Base-by-base conservation (phyloP, 2,329 filamentous ascomycete species). In the Ramularia collo-cygni region DNA sequence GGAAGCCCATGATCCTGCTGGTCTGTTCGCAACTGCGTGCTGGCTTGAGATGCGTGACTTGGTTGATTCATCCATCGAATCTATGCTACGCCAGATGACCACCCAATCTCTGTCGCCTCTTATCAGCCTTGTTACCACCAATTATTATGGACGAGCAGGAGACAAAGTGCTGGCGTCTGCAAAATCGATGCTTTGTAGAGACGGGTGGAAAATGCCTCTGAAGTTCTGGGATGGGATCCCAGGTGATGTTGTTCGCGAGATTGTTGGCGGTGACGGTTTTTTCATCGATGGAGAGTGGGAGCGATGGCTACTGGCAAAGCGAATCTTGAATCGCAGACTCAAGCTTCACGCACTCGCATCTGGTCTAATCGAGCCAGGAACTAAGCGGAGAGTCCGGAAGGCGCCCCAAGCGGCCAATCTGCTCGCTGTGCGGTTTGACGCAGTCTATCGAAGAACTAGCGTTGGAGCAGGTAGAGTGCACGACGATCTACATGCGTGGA, bases 21-120 rank as follows among this genome's bases (percentile, higher is more conserved):
- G 70, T 9, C 55, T 77, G 3, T 76, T 77, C 50, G 72, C 73
- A 1, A 74, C 71, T 3, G 72, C 67, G 12, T 75, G 71, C 54
- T 77, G 73, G 73, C 62, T 77, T 15, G 73, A 76, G 46, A 76
- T 76, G 71, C 66, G 71, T 31, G 72, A 76, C 45, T 56, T 76
- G 16, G 65, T 76, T 8, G 71, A 76, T 34, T 64, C 64, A 4
- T 69, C 71, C 17, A 71, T 76, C 21, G 70, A 73, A 21, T 67
- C 69, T 4, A 74, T 76, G 42, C 58, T 77, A 12, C 67, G 71
- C 10, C 71, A 74, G 40, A 75, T 76, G 72, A 65, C 63, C 8
- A 68, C 70, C 1, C 62, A 67, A 13, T 70, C 61, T 2, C 59
- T 76, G 3, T 63, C 67, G 10, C 63, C 64, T 3, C 55, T 75